phyloP scores from a whole-genome alignment of 2,329 filamentous ascomycete genomes.

The Diaporthe eres region DNA sequence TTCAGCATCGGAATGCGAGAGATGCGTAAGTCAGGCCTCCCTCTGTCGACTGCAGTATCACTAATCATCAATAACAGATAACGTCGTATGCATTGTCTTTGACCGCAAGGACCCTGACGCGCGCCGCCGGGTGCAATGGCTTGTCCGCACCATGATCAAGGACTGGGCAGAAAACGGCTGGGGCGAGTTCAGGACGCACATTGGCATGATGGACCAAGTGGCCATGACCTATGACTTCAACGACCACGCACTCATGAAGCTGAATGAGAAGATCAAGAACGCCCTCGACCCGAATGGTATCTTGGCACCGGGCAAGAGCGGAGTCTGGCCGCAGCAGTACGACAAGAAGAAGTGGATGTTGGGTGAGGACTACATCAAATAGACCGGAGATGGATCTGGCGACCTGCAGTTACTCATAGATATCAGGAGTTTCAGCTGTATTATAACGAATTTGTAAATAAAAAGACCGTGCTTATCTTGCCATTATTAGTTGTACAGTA shows the following conservation, averaged over 20 bases:
- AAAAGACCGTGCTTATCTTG: not conserved
- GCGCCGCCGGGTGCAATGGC: conserved; percentile 46
- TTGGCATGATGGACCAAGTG: conserved; percentile 57
- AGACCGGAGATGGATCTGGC: not conserved
- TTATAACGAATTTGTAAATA: not conserved
- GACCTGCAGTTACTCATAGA: too few species aligned
- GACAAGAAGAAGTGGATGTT: conserved; percentile 31
- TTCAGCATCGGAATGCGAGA: conserved; percentile 54
- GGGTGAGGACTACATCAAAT: conserved; percentile 24
- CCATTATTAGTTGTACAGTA: not conserved
- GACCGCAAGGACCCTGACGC: conserved; percentile 54
- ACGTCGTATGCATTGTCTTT: conserved; percentile 60
- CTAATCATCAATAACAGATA: conserved; percentile 43
- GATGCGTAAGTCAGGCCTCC: conserved; percentile 51
- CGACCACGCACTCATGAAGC: conserved; percentile 52
- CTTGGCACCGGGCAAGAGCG: conserved; percentile 61
- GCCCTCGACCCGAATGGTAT: conserved; percentile 60
- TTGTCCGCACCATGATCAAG: conserved; percentile 53
- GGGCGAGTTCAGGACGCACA: conserved; percentile 58
- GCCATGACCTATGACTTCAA: conserved; percentile 57
- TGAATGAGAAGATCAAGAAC: conserved; percentile 57
- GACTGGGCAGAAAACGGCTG: conserved; percentile 54
- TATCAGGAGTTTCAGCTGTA: not conserved
- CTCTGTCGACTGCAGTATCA: not conserved
- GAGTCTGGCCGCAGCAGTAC: conserved; percentile 56